These are phyloP conservation scores for Caryopteris hybrid DNA, from an alignment of 305 asterid species.

Conservation along the genomic window DNA sequence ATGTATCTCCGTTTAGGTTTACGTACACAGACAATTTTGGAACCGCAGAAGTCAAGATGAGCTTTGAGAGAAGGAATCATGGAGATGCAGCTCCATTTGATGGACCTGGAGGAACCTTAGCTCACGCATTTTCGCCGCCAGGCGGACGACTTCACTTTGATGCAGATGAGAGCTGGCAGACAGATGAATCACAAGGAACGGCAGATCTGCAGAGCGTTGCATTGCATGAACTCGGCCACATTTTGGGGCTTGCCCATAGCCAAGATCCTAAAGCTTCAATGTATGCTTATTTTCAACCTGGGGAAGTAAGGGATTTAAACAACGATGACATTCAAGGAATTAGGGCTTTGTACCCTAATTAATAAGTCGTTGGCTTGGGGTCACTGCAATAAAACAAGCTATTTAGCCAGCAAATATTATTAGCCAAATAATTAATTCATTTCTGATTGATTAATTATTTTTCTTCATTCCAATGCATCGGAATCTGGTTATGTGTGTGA, in stretches of 20 bases:
- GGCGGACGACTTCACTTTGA: constrained; percentile 18
- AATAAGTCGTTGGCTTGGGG: neutral
- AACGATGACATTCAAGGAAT: constrained; percentile 7
- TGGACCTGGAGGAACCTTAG: neutral
- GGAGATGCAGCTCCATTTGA: constrained; percentile 11
- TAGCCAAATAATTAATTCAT: no score
- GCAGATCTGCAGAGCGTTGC: constrained; percentile 8
- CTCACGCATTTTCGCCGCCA: neutral
- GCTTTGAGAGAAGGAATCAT: constrained; percentile 3
- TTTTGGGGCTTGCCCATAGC: constrained; percentile 21
- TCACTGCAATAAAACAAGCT: no score
- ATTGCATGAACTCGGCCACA: constrained; percentile 21
- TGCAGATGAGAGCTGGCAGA: neutral
- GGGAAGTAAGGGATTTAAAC: neutral
- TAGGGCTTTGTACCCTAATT: neutral
- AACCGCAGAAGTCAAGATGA: neutral
- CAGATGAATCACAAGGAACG: neutral
- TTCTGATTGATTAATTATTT: no score
- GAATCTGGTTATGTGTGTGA: no score
- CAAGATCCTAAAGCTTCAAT: neutral
- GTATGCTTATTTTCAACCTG: neutral
- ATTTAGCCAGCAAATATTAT: no score
- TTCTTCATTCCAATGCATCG: no score
- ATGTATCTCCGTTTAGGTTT: neutral
- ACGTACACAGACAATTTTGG: neutral